Conservation (phyloP, 2,329 filamentous ascomycete species). For the Aspergillus pseudonomiae region DNA sequence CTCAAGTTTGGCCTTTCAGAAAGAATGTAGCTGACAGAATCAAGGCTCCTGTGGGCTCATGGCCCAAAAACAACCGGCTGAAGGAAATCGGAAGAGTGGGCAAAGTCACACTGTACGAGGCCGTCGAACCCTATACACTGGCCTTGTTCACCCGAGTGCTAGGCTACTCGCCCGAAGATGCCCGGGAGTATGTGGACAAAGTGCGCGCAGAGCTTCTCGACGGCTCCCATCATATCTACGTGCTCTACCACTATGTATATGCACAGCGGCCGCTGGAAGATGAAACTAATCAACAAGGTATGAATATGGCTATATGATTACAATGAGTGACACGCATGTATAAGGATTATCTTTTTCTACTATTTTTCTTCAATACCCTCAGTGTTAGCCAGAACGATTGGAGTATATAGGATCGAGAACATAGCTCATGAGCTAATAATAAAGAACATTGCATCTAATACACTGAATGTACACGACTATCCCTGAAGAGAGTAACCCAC, state of each 20-base stretch:
- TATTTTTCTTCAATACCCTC: background rate
- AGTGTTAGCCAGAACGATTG: background rate
- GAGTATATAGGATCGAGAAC: background rate
- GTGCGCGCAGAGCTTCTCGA: constrained; percentile 31
- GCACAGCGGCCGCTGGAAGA: constrained; percentile 32
- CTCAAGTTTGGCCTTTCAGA: background rate
- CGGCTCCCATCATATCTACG: constrained; percentile 31
- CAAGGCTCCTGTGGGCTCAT: constrained; percentile 38
- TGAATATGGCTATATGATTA: constrained; percentile 7
- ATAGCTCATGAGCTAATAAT: background rate
- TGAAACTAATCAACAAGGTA: background rate
- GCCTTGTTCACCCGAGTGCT: constrained; percentile 43
- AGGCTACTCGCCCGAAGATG: constrained; percentile 36
- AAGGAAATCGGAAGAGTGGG: constrained; percentile 41
- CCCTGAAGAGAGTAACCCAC: constrained; percentile 49
- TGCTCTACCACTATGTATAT: constrained; percentile 36
- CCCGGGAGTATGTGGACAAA: constrained; percentile 32
- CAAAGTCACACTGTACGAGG: constrained; percentile 33
- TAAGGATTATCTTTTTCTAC: constrained; percentile 7
- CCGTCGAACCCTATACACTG: constrained; percentile 42
- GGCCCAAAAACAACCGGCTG: constrained; percentile 36
- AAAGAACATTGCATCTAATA: background rate
- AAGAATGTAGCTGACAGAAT: constrained; percentile 9
- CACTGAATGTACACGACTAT: constrained; percentile 18
- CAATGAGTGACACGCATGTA: constrained; percentile 13